Conservation (phyloP, 495 filamentous ascomycete genomes). For the Neurospora sp. region DNA sequence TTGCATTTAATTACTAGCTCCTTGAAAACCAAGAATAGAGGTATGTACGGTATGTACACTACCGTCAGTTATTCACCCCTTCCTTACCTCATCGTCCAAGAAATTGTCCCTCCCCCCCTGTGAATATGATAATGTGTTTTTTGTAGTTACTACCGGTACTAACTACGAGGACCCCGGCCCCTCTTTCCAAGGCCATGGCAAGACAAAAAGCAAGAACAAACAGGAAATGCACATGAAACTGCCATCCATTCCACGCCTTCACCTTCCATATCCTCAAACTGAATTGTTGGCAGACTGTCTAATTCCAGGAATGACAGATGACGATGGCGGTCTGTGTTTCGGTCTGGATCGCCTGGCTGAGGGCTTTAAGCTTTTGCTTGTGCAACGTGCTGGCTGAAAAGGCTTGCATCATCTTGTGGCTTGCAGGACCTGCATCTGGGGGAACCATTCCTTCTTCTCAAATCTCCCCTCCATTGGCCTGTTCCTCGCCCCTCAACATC, state of each 20-base stretch:
- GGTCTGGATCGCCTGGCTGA: background rate
- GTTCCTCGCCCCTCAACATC: background rate
- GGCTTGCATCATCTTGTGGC: background rate
- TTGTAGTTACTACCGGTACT: background rate
- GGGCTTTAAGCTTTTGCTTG: background rate
- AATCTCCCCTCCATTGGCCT: background rate
- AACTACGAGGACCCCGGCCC: background rate
- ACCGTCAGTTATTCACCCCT: background rate
- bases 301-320: background rate
- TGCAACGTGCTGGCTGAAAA: background rate
- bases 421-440: background rate
- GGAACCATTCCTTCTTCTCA: background rate
- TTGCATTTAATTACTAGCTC: background rate
- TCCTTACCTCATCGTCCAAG: background rate
- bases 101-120: background rate
- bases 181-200: background rate
- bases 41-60: background rate
- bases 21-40: background rate
- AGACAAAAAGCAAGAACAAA: background rate
- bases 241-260: background rate
- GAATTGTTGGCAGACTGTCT: background rate
- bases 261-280: background rate
- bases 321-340: background rate
- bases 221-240: background rate
- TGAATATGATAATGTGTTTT: background rate